A percentile compares a stretch with the other conserved stretches of the same genome.
These are phyloP conservation scores for Wickerhamomyces bovis DNA, from an alignment of 805 yeast species.

Conservation along the genomic window DNA sequence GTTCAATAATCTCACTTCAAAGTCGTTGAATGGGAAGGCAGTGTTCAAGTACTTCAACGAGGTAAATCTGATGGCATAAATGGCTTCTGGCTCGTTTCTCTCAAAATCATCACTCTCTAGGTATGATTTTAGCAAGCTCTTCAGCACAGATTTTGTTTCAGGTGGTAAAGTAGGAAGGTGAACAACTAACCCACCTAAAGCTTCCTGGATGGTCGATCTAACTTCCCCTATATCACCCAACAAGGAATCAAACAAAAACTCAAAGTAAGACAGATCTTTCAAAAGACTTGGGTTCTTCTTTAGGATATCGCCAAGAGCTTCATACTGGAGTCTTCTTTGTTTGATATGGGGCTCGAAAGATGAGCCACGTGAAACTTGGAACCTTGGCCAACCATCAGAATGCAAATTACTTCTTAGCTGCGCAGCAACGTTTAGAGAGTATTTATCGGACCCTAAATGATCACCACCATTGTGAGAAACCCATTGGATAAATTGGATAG, in stretches of 20 bases:
- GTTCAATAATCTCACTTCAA: slow-evolving; percentile 62
- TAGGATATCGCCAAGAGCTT: slow-evolving; percentile 66
- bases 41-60: slow-evolving; percentile 61
- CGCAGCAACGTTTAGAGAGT: slow-evolving; percentile 40
- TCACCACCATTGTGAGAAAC: slow-evolving; percentile 32
- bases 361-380: slow-evolving; percentile 33
- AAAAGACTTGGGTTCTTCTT: slow-evolving; percentile 38
- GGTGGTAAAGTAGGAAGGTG: slow-evolving; percentile 37
- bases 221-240: slow-evolving; percentile 58
- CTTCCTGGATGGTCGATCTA: slow-evolving; percentile 64
- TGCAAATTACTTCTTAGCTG: slow-evolving; percentile 47
- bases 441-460: slow-evolving; percentile 16
- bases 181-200: slow-evolving; percentile 52
- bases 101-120: slow-evolving; percentile 30
- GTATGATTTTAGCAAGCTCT: slow-evolving; percentile 29
- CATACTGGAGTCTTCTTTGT: slow-evolving; percentile 65
- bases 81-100: slow-evolving; percentile 24
- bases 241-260: slow-evolving; percentile 67
- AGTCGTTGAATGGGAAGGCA: slow-evolving; percentile 59
- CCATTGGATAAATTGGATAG: slow-evolving; percentile 63
- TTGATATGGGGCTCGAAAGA: slow-evolving; percentile 29
- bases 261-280: slow-evolving; percentile 45
- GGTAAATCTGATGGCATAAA: slow-evolving; percentile 52
- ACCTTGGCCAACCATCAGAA: slow-evolving; percentile 56
- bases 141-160: slow-evolving; percentile 36